Evolutionary conservation across 345 rosid genomes (phyloP), one percentile per base, ranked within the genome.

Genomic region (Camelina hispida): DNA sequence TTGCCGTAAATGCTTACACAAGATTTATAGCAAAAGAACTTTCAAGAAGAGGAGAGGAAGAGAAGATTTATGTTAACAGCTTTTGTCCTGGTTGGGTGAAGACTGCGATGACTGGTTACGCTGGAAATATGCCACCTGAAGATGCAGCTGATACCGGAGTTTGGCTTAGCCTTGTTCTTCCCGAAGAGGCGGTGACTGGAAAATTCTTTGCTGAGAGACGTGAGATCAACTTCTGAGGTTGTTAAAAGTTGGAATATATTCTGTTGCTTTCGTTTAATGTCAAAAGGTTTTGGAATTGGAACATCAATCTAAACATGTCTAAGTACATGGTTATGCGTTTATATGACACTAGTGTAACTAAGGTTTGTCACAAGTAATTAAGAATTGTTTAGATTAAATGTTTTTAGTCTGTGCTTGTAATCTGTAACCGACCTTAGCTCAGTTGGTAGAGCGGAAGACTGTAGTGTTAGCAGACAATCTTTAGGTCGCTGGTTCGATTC

Each of bases 371-470:
- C 55, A 9, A 40, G 12, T 37, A 40, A 37, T 12, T 57, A 32
- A 30, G 20, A 54, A 2, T 2, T 22, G 5, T 15, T 46, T 42
- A 2, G 3, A 1, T 4, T 66, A 34, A 50, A 13, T 35, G 2
- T 0, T 28, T 16, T n/a, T 42, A 42, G 17, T 13, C 0, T 32
- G 5, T 1, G 0, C 0, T 0, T 0, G 0, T 0, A 13, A 18
- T 8, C 12, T 44, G 9, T 3, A 56, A 3, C 95, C 97, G 97
- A 87, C 89, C 92, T 92, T 92, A 88, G 99, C 99, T 95, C 93
- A 92, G 97, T 87, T 94, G 97, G 96, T 59, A 92, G 97, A 87
- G 99, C 97, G 97, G 99, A 88, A 96, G 98, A 90, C 98, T 92
- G 98, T 92, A 95, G 97, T 88, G 14, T 25, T 43, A 3, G 20